A percentile compares a stretch with the other conserved stretches of the same genome.
phyloP scores from a whole-genome alignment of 2,329 filamentous ascomycete species.

The Alternaria gaisen region DNA sequence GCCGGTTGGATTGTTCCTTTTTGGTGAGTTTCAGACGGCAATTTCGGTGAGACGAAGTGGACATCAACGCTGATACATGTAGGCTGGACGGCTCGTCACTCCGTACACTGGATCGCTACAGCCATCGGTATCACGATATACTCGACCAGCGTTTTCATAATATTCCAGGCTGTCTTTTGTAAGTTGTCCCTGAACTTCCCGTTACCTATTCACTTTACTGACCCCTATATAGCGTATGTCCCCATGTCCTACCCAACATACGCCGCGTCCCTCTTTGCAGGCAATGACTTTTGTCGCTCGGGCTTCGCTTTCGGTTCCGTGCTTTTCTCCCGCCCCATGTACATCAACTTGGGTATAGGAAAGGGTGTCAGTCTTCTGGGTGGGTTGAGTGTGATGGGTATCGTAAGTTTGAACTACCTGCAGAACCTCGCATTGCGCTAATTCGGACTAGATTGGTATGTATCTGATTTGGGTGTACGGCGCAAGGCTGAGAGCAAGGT shows the following conservation, averaged over 20 bases:
- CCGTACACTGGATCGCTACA: conserved; percentile 66
- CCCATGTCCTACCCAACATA: conserved; percentile 68
- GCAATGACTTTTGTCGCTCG: conserved; percentile 66
- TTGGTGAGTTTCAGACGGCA: conserved; percentile 46
- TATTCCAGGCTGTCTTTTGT: conserved; percentile 63
- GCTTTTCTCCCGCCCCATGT: conserved; percentile 68
- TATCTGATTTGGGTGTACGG: not conserved
- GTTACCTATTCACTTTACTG: not conserved
- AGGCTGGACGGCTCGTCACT: conserved; percentile 70
- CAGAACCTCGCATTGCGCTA: not conserved
- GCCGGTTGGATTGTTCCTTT: conserved; percentile 71
- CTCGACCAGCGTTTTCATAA: conserved; percentile 54
- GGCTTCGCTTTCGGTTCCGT: conserved; percentile 68
- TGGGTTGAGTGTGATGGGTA: conserved; percentile 3
- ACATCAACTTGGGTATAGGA: conserved; percentile 66
- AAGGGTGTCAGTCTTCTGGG: conserved; percentile 64
- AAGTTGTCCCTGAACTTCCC: not conserved
- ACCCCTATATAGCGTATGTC: conserved; percentile 57
- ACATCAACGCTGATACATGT: not conserved
- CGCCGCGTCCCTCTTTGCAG: conserved; percentile 64
- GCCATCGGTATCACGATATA: conserved; percentile 63
- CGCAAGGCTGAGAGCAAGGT: not conserved
- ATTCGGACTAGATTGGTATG: not conserved
- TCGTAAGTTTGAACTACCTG: not conserved
- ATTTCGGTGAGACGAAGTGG: too few species aligned